A percentile compares a stretch with the other conserved stretches of the same genome.
Evolutionary conservation across 345 rosid genomes (phyloP).

Genomic region (Streptanthus diversifolius): DNA sequence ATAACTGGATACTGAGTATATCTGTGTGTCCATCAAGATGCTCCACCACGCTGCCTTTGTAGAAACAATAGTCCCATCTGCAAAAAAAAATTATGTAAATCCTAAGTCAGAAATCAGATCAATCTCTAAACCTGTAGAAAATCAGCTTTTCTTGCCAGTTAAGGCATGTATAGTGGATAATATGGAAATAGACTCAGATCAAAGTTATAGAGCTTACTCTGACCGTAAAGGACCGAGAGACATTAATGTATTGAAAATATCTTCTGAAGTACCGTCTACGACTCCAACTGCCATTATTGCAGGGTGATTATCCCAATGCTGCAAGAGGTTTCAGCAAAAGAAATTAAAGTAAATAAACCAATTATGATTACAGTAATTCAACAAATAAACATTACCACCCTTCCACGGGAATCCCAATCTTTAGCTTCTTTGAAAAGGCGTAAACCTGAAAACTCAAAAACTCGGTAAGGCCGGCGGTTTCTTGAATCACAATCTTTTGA

Average conservation of each 20-base stretch:
- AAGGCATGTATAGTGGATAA: neutral
- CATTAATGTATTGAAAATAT: constrained; percentile 71
- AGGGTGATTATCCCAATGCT: constrained; percentile 91
- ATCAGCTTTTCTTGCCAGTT: neutral
- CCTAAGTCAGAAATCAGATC: neutral
- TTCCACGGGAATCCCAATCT: constrained; percentile 58
- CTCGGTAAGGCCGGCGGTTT: neutral
- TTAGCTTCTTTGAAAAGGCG: constrained; percentile 92
- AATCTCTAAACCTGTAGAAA: neutral
- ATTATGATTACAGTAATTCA: neutral
- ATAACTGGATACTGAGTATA: constrained; percentile 58
- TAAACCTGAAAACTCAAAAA: constrained; percentile 51
- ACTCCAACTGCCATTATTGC: constrained; percentile 97
- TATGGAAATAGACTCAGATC: neutral
- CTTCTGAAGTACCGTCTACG: constrained; percentile 77
- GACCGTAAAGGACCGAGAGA: constrained; percentile 79
- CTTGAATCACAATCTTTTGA: neutral
- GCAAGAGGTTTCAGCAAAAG: constrained; percentile 24
- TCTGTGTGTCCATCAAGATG: constrained; percentile 93
- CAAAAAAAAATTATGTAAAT: constrained; percentile 17
- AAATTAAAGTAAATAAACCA: neutral
- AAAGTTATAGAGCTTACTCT: constrained; percentile 57
- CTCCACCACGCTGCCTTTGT: constrained; percentile 69
- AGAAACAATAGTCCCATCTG: constrained; percentile 93
- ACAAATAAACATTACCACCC: constrained; percentile 54